Evolutionary conservation across 345 rosid species (phyloP), one percentile per base, ranked within the genome.

Genomic region (Gossypium raimondii): DNA sequence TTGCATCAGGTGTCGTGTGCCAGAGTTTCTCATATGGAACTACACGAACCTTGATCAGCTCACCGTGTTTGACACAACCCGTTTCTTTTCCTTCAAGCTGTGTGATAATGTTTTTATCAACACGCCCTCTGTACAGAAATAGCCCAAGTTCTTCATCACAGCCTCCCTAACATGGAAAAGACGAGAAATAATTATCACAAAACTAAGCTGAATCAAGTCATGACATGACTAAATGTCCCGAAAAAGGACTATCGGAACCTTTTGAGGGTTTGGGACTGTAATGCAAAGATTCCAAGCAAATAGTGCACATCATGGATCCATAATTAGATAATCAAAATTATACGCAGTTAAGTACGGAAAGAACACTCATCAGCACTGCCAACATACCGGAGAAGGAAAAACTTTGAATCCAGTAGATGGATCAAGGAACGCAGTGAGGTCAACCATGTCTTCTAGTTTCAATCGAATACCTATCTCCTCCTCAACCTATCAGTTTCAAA

Each of bases 101-200:
- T 43, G 58, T 80, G 78, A 89, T 87, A 12, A 81, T 75, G 67
- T 87, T 93, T 76, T 82, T 80, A 43, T 81, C 86, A n/a, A 94
- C 92, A 68, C 67, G 9, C 44, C 84, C 85, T 87, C 82, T 86
- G 78, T 88, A 92, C 11, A 92, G 83, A 80, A 90, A 90, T 78
- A 94, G 59, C 60, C 95, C 80, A 57, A 94, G 72, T 82, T 89
- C 97, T 85, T 94, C 97, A 67, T 94, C 97, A n/a, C 97, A 89
- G 24, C 97, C 97, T 78, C 98, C 98, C 98, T 91, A 73, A 8
- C 68, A 85, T 22, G 73, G 25, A 52, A 77, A 76, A 56, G 51
- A 34, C 53, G 73, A 55, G 47, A 61, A 67, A 64, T 17, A 59
- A 47, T 18, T 2, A 29, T 51, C 17, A 27, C 16, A 61, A 18